Evolutionary conservation across 1,139 yeast species (phyloP).

Genomic region (Magnusiomyces sp.): DNA sequence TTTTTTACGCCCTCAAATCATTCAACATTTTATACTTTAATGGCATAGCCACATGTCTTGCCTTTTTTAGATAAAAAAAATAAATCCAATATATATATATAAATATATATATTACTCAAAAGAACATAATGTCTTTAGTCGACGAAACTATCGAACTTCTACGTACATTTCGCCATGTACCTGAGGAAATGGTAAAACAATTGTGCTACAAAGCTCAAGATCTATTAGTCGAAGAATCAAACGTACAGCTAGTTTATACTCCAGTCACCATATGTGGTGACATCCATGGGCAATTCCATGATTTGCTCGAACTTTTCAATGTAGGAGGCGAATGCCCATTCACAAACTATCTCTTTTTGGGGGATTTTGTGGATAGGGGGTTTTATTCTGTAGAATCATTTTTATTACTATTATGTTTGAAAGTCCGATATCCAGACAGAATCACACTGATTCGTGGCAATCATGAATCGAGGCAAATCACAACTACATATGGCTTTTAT

Average conservation of each 20-base stretch:
- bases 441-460: conserved; percentile 90
- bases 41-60: too few species aligned
- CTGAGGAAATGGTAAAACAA: conserved; percentile 72
- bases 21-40: too few species aligned
- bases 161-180: conserved; percentile 67
- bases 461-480: conserved; percentile 93
- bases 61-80: too few species aligned
- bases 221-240: conserved; percentile 78
- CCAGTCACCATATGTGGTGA: conserved; percentile 98
- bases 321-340: conserved; percentile 84
- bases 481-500: conserved; percentile 96
- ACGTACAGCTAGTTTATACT: conserved; percentile 89
- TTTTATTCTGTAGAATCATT: conserved; percentile 89
- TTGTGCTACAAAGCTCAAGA: conserved; percentile 86
- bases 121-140: conserved; percentile 20
- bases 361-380: conserved; percentile 90
- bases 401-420: conserved; percentile 62
- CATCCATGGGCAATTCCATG: conserved; percentile 95
- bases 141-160: conserved; percentile 45
- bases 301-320: conserved; percentile 68
- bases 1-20: too few species aligned
- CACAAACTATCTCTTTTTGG: conserved; percentile 67
- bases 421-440: conserved; percentile 90
- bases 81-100: too few species aligned
- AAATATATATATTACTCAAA: too few species aligned